Conservation (phyloP, 352 stramenopile species). For the Globisporangium ultimum region DNA sequence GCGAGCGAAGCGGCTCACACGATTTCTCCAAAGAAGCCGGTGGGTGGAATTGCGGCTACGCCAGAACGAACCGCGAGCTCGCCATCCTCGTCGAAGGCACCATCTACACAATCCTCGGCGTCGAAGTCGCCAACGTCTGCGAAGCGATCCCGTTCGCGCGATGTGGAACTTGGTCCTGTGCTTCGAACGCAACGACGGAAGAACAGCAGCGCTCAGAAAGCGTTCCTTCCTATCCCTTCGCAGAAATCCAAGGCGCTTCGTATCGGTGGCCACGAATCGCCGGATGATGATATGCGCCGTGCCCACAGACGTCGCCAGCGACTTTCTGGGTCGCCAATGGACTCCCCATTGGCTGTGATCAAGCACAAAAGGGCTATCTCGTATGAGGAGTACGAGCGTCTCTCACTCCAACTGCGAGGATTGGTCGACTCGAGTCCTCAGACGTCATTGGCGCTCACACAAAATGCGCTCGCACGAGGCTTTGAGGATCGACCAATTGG, state of each 20-base stretch:
- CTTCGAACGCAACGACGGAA: conserved; percentile 30
- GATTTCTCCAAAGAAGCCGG: conserved; percentile 1
- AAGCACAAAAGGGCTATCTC: conserved; percentile 79
- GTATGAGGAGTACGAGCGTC: conserved; percentile 68
- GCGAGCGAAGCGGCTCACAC: background rate
- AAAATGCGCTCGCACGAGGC: conserved; percentile 41
- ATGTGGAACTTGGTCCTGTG: conserved; percentile 25
- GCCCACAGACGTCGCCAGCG: conserved; percentile 11
- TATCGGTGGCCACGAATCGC: conserved; percentile 20
- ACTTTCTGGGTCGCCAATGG: conserved; percentile 26
- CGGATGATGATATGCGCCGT: conserved; percentile 14
- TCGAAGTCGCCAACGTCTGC: conserved; percentile 5
- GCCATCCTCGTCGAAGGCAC: conserved; percentile 7
- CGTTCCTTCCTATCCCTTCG: conserved; percentile 38
- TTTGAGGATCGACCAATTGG: conserved; percentile 26
- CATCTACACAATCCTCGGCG: conserved; percentile 1
- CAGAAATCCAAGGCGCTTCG: conserved; percentile 47
- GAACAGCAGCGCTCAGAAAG: conserved; percentile 36
- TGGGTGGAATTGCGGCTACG: background rate
- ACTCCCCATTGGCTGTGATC: conserved; percentile 55
- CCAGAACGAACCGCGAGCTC: background rate
- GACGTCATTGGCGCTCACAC: conserved; percentile 50
- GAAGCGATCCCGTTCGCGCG: conserved; percentile 22
- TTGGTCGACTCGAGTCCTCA: conserved; percentile 66
- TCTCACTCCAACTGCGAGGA: conserved; percentile 59